Base-by-base conservation (phyloP, 2,329 filamentous ascomycete species). In the Sporothrix curviconia region DNA sequence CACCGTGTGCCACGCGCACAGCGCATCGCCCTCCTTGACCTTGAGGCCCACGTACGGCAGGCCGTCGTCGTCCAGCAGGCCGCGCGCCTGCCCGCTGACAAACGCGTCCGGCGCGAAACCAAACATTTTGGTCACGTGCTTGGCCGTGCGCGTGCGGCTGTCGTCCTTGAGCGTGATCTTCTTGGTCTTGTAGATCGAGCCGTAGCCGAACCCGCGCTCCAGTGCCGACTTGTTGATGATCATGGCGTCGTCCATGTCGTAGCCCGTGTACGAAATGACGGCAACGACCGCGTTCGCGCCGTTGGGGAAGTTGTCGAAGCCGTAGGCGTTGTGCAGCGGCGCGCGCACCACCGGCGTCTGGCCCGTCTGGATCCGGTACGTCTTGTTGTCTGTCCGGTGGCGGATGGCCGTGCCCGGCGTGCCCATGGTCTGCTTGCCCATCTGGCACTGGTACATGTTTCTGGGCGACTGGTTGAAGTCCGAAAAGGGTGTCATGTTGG, bases 181-280 rank as follows among this genome's bases (percentile, higher is more conserved):
- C 75, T 97, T 96, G 8, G 91, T 95, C 77, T 99, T 99, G 80
- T 96, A 99, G 66, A 99, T 91, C 5, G 92, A 95, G 56, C 94
- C 94, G 67, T 97, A 85, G 37, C 91, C 92, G 67, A 99, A 97
- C 14, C 94, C 94, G 64, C 94, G 85, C 73, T 99, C 94, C 71
- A 96, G 90, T 3, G 92, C 86, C 19, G 91, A 96, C 72, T 97
- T 97, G 78, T 97, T 97, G 69, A 99, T 79, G 69, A 99, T 97
- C 92, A 97, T 97, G 70, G 94, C 94, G 75, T 99, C 94, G 79
- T 99, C 94, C 94, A 99, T 99, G 79, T 99, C 94, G 74, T 97
- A 99, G 53, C 92, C 94, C 2, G 92, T 97, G 72, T 99, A 99
- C 0, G 92, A 96, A 62, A 99, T 96, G 71, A 99, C 95, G 59